Evolutionary conservation across 2,329 filamentous ascomycete species (phyloP).

Genomic region (Diaporthe vexans): DNA sequence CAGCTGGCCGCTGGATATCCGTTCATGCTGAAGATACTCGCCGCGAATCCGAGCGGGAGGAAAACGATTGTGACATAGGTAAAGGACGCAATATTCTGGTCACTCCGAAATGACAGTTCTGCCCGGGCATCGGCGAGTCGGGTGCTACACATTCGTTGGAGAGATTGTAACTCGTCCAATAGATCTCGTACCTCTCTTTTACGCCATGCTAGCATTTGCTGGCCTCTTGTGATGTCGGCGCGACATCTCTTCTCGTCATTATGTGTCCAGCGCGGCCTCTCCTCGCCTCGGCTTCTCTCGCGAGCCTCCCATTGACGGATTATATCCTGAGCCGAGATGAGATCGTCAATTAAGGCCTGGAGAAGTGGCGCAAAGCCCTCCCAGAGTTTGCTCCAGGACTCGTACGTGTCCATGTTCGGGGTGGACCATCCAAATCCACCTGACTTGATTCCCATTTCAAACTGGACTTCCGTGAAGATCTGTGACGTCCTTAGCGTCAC

Average conservation of each 20-base stretch:
- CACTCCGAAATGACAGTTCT: slow-evolving; percentile 39
- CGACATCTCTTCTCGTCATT: slow-evolving; percentile 51
- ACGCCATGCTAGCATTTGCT: neutral
- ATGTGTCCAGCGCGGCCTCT: slow-evolving; percentile 50
- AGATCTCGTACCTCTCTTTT: slow-evolving; percentile 46
- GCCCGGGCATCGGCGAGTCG: slow-evolving; percentile 38
- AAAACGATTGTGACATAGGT: slow-evolving; percentile 54
- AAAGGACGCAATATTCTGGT: slow-evolving; percentile 50
- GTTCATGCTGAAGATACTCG: slow-evolving; percentile 51
- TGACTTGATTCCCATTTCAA: slow-evolving; percentile 6
- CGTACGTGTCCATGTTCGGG: neutral
- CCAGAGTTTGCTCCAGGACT: neutral
- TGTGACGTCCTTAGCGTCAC: neutral
- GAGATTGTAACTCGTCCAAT: slow-evolving; percentile 43
- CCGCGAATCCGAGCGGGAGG: slow-evolving; percentile 50
- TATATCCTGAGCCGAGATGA: neutral
- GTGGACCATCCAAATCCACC: neutral
- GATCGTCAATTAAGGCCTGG: neutral
- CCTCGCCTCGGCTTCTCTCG: slow-evolving; percentile 46
- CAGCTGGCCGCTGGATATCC: slow-evolving; percentile 42
- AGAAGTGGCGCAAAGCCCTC: slow-evolving; percentile 8
- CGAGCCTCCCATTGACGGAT: slow-evolving; percentile 46
- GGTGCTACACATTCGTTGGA: neutral
- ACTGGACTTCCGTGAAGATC: neutral
- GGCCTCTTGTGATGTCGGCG: slow-evolving; percentile 34